Evolutionary conservation across 805 yeast genomes (phyloP).

Genomic region (Saccharomyces eubayanus): DNA sequence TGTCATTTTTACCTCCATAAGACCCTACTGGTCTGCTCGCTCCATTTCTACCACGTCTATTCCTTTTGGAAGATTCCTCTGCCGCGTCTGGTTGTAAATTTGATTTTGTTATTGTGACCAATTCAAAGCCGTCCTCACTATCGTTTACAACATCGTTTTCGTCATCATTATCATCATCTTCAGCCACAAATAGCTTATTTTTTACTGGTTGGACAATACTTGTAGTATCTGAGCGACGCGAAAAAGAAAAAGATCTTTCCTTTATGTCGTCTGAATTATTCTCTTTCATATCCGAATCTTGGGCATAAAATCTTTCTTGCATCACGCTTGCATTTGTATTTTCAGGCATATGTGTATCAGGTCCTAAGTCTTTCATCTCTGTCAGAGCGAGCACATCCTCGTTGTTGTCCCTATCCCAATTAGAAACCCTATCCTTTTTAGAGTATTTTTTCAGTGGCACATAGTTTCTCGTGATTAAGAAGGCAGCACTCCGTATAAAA

Average conservation of each 20-base stretch:
- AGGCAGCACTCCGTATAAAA: constrained; percentile 16
- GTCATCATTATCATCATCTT: constrained; percentile 9
- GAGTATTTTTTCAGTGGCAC: constrained; percentile 25
- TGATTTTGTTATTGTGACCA: not conserved
- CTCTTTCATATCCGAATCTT: not conserved
- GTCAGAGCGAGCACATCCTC: constrained; percentile 6
- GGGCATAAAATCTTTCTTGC: not conserved
- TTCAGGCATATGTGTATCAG: not conserved
- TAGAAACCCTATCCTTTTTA: constrained; percentile 1
- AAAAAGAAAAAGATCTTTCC: constrained; percentile 3
- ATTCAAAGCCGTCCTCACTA: not conserved
- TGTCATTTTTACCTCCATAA: not conserved
- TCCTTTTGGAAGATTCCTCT: not conserved
- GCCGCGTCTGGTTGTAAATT: not conserved
- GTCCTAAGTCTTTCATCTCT: not conserved
- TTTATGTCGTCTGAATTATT: not conserved
- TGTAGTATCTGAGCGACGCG: constrained; percentile 2
- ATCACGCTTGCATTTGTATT: not conserved
- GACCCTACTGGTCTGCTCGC: not conserved
- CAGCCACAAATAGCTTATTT: constrained; percentile 11
- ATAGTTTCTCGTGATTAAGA: constrained; percentile 28
- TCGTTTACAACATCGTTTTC: not conserved
- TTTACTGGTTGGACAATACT: not conserved
- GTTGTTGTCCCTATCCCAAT: not conserved
- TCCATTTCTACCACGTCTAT: not conserved